Evolutionary conservation across 805 yeast species (phyloP).

Genomic region (Brettanomyces naardenensis): DNA sequence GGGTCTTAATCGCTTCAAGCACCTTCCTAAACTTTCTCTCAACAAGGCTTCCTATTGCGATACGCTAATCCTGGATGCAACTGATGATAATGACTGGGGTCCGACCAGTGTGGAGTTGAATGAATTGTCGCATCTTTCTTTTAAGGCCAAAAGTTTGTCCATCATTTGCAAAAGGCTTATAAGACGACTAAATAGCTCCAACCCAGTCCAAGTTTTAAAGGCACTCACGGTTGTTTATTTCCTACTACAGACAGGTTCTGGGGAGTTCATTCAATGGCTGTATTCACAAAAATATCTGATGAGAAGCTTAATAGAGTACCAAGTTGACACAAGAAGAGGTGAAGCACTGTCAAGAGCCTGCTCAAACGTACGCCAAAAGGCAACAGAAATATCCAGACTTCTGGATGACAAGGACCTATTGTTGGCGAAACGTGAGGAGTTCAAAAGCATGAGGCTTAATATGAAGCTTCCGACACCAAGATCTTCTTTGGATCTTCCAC

Average conservation of each 20-base stretch:
- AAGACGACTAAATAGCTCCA: slow-evolving; percentile 31
- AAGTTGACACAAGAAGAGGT: slow-evolving; percentile 17
- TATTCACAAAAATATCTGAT: slow-evolving; percentile 28
- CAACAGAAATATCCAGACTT: slow-evolving; percentile 25
- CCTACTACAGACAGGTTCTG: slow-evolving; percentile 45
- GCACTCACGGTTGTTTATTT: slow-evolving; percentile 45
- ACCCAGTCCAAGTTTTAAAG: slow-evolving; percentile 37
- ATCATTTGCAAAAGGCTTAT: slow-evolving; percentile 32
- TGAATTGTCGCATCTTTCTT: slow-evolving; percentile 41
- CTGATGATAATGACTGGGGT: slow-evolving; percentile 39
- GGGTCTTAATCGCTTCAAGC: not conserved
- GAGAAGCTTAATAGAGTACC: slow-evolving; percentile 22
- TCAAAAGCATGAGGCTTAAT: slow-evolving; percentile 31
- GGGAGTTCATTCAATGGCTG: slow-evolving; percentile 41
- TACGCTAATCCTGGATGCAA: slow-evolving; percentile 32
- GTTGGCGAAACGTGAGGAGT: slow-evolving; percentile 32
- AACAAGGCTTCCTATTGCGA: slow-evolving; percentile 24
- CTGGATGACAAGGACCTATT: slow-evolving; percentile 28
- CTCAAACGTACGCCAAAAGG: slow-evolving; percentile 31
- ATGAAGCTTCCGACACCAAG: slow-evolving; percentile 28
- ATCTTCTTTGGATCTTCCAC: slow-evolving; percentile 17
- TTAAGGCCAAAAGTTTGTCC: slow-evolving; percentile 29
- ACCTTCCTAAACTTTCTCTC: slow-evolving; percentile 5
- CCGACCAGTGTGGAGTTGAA: slow-evolving; percentile 50
- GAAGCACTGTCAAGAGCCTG: slow-evolving; percentile 16